phyloP scores from a whole-genome alignment of 2,329 filamentous ascomycete species.

The Trichoderma sp. region DNA sequence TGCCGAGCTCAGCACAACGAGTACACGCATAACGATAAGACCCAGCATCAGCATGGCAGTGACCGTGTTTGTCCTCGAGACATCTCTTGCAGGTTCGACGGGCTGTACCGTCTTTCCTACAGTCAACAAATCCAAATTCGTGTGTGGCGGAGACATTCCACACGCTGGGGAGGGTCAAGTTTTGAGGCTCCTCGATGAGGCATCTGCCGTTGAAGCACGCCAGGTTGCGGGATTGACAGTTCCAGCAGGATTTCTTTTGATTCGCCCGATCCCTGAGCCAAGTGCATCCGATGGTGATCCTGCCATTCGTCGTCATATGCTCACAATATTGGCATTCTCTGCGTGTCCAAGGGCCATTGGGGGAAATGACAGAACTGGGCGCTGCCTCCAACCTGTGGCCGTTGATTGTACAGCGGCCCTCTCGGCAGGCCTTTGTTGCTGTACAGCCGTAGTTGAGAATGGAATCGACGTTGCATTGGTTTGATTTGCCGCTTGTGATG shows the following conservation, averaged over 20 bases:
- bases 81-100: slow-evolving; percentile 24
- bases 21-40: slow-evolving; percentile 24
- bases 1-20: slow-evolving; percentile 31
- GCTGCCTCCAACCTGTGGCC: slow-evolving; percentile 16
- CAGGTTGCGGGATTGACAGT: slow-evolving; percentile 22
- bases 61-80: slow-evolving; percentile 5
- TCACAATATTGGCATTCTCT: slow-evolving; percentile 27
- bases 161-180: slow-evolving; percentile 14
- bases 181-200: slow-evolving; percentile 17
- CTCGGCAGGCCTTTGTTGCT: slow-evolving; percentile 20
- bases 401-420: slow-evolving; percentile 6
- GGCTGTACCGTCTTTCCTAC: slow-evolving; percentile 19
- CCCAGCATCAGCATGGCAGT: slow-evolving; percentile 24
- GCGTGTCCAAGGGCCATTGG: slow-evolving; percentile 24
- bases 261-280: slow-evolving; percentile 25
- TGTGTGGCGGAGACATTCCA: slow-evolving; percentile 19
- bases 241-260: slow-evolving; percentile 25
- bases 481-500: neutral
- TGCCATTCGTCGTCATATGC: slow-evolving; percentile 15
- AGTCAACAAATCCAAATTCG: slow-evolving; percentile 23
- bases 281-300: slow-evolving; percentile 20
- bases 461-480: slow-evolving; percentile 27
- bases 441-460: slow-evolving; percentile 23
- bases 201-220: slow-evolving; percentile 24
- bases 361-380: slow-evolving; percentile 22